Evolutionary conservation across 208 protist genomes (phyloP), one percentile per base, ranked within the genome.

Genomic region (Strigomonas culicis): DNA sequence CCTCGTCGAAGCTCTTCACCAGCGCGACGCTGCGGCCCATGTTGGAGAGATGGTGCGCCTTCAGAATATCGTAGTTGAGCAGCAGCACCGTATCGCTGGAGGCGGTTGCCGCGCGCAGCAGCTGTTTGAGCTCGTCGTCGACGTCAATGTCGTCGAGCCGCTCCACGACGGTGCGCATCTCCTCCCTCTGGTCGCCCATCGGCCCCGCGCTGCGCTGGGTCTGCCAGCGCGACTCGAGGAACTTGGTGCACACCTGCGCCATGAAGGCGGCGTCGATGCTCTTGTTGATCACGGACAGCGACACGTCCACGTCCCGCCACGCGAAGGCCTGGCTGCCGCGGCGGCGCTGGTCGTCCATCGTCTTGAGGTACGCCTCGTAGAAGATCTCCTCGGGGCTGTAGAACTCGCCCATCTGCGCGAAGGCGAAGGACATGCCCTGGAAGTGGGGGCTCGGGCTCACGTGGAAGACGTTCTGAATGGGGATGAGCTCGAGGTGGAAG

Each of bases 321-420:
- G 88, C 88, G 59, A 86, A 92, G 53, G 88, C 88, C 67, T 94
- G 88, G 47, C 82, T 91, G 50, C 85, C 85, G 36, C 88, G 88
- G 21, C 82, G 80, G 56, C 85, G 82, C 59, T 94, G 84, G 63
- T 88, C 85, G 60, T 82, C 75, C 80, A 92, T 84, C 11, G 88
- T 94, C 74, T 91, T 91, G 56, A 94, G 79, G 71, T 91, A 94
- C 1, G 88, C 84, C 77, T 94, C 88, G 73, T 94, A 94, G 72
- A 94, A 94, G 63, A 94, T 90, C 67, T 94, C 82, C 72, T 94
- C 84, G 1, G 88, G 88, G 56, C 83, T 92, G 77, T 89, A 94
- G 68, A 88, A 94, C 75, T 80, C 72, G 6, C 84, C 85, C 32
- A 94, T 76, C 74, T 90, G 82, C 1, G 83, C 75, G 59, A 94